Evolutionary conservation across 306 rosid species (phyloP).

Genomic region (Leucaena leucocephala): DNA sequence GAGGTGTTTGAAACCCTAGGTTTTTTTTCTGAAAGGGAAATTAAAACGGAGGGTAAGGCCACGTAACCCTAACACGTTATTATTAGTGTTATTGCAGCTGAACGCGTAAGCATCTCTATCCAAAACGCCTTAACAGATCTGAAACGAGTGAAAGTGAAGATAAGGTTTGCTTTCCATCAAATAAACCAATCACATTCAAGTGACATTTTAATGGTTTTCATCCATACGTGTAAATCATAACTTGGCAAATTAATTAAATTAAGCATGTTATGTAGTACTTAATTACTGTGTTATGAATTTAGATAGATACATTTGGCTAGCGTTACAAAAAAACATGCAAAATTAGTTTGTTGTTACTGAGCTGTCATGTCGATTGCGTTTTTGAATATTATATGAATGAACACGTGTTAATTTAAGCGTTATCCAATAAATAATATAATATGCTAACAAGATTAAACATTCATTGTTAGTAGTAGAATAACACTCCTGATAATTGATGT

Average conservation of each 20-base stretch:
- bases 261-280: neutral
- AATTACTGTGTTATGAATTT: neutral
- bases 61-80: slow-evolving; percentile 48
- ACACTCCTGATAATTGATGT: neutral
- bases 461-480: neutral
- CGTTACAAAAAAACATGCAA: neutral
- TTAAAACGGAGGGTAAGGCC: slow-evolving; percentile 32
- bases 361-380: neutral
- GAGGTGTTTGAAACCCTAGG: slow-evolving; percentile 56
- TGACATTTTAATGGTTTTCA: neutral
- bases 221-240: neutral
- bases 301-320: no score
- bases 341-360: neutral
- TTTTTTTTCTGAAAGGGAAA: slow-evolving; percentile 35
- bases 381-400: neutral
- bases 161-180: slow-evolving; percentile 12
- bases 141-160: neutral
- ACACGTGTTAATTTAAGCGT: no score
- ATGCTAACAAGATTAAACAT: neutral
- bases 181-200: neutral
- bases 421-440: neutral
- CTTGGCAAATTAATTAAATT: neutral
- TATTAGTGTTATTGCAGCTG: neutral
- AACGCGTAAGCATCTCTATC: neutral
- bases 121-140: neutral